phyloP scores from a whole-genome alignment of 768 basidiomycete genomes.

The Pisolithus albus region DNA sequence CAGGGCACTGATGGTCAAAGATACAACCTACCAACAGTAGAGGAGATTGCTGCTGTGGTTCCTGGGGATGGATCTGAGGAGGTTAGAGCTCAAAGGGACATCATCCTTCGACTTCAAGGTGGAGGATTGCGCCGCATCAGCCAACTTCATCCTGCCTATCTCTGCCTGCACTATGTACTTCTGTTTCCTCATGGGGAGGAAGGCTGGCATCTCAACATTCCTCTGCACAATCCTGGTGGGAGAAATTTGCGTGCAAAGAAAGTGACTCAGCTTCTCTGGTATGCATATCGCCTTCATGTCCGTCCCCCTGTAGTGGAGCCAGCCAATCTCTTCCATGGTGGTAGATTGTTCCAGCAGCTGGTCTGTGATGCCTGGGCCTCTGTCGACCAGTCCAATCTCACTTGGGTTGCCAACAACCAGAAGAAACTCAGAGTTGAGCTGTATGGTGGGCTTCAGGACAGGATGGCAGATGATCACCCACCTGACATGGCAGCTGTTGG shows the following conservation, averaged over 20 bases:
- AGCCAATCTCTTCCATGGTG: conserved; percentile 27
- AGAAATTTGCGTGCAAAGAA: background rate
- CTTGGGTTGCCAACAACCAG: conserved; percentile 31
- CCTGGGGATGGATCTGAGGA: conserved; percentile 20
- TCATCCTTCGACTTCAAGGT: conserved; percentile 22
- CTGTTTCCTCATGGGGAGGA: conserved; percentile 34
- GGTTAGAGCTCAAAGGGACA: conserved; percentile 22
- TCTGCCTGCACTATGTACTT: conserved; percentile 34
- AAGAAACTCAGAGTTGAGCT: conserved; percentile 26
- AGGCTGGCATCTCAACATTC: conserved; percentile 28
- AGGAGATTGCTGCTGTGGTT: conserved; percentile 36
- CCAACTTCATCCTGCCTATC: conserved; percentile 30
- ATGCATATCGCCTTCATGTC: background rate
- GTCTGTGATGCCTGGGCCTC: conserved; percentile 41
- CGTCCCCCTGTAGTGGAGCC: conserved; percentile 8
- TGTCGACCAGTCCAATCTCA: conserved; percentile 34
- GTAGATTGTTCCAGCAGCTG: conserved; percentile 34
- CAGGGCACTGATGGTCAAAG: conserved; percentile 19
- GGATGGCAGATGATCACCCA: conserved; percentile 11
- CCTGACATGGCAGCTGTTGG: background rate
- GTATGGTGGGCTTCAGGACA: conserved; percentile 31
- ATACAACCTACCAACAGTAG: conserved; percentile 37
- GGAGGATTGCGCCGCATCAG: conserved; percentile 25
- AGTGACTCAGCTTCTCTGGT: background rate
- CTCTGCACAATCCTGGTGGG: background rate